Percentiles rank a stretch among this genome's conserved stretches.
These are phyloP conservation scores for Fusarium sacchari DNA, from an alignment of 2,329 filamentous ascomycete genomes.

Conservation along the genomic window DNA sequence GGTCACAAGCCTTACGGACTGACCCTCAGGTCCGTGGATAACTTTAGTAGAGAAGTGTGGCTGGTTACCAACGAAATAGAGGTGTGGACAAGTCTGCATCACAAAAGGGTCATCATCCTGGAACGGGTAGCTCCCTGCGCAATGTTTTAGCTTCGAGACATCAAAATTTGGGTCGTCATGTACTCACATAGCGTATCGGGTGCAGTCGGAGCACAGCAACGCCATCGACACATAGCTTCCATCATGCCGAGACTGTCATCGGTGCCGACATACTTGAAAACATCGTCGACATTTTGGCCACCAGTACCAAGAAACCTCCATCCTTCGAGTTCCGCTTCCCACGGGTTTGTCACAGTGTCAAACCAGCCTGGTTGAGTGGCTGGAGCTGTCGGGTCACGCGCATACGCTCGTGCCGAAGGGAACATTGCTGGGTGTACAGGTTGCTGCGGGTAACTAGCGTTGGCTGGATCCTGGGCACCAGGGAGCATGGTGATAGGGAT, in stretches of 20 bases:
- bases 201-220: slow-evolving; percentile 89
- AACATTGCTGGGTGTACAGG: slow-evolving; percentile 94
- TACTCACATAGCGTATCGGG: slow-evolving; percentile 91
- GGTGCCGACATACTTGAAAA: slow-evolving; percentile 88
- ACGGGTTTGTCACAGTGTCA: slow-evolving; percentile 91
- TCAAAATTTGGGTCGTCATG: background rate
- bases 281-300: slow-evolving; percentile 93
- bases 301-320: slow-evolving; percentile 88
- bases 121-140: slow-evolving; percentile 90
- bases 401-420: slow-evolving; percentile 76
- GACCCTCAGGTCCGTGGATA: slow-evolving; percentile 73
- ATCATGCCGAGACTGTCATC: slow-evolving; percentile 86
- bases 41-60: slow-evolving; percentile 78
- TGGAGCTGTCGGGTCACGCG: slow-evolving; percentile 55
- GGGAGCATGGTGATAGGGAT: slow-evolving; percentile 91
- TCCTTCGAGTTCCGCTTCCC: slow-evolving; percentile 89
- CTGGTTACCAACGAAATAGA: slow-evolving; percentile 91
- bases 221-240: slow-evolving; percentile 94
- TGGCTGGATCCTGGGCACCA: slow-evolving; percentile 85
- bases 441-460: slow-evolving; percentile 90
- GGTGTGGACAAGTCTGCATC: slow-evolving; percentile 83
- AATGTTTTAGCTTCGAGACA: slow-evolving; percentile 22
- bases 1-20: slow-evolving; percentile 80
- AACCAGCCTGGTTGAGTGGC: slow-evolving; percentile 74
- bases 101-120: slow-evolving; percentile 94